phyloP scores from a whole-genome alignment of 2,329 filamentous ascomycete species.

The Aureobasidium melanogenum region DNA sequence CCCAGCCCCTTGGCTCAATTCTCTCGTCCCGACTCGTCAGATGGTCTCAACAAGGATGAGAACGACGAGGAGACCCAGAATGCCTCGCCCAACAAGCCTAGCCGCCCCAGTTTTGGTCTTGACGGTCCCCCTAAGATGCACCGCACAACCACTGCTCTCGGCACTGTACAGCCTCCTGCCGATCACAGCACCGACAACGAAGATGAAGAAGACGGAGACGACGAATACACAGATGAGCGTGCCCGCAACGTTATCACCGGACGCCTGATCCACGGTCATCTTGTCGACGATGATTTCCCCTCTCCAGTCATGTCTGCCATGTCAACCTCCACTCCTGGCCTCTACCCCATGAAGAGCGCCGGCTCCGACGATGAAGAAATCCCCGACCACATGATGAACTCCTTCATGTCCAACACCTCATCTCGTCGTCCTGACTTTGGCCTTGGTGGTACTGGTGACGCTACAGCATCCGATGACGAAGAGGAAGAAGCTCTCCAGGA shows the following conservation, averaged over 20 bases:
- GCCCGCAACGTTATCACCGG: constrained; percentile 86
- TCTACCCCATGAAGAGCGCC: constrained; percentile 24
- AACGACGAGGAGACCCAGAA: background rate
- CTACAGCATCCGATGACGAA: constrained; percentile 74
- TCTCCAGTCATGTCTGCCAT: constrained; percentile 60
- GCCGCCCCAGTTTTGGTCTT: background rate
- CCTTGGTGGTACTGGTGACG: constrained; percentile 77
- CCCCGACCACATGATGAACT: constrained; percentile 82
- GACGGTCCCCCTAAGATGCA: constrained; percentile 12
- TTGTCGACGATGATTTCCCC: constrained; percentile 87
- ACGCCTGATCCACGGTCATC: constrained; percentile 83
- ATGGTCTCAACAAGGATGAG: background rate
- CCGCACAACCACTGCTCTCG: constrained; percentile 21
- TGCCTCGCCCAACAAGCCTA: background rate
- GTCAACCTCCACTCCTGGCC: constrained; percentile 51
- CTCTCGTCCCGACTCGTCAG: constrained; percentile 22
- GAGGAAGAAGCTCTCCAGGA: constrained; percentile 85
- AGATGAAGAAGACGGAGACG: constrained; percentile 20
- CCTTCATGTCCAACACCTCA: constrained; percentile 71
- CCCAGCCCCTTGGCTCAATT: constrained; percentile 25
- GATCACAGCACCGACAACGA: constrained; percentile 25
- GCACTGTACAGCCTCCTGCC: constrained; percentile 17
- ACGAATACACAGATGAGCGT: constrained; percentile 40
- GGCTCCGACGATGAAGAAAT: constrained; percentile 41
- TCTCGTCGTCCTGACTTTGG: constrained; percentile 47